Evolutionary conservation across 768 basidiomycete species (phyloP).

Genomic region (Lactifluus echinatus): DNA sequence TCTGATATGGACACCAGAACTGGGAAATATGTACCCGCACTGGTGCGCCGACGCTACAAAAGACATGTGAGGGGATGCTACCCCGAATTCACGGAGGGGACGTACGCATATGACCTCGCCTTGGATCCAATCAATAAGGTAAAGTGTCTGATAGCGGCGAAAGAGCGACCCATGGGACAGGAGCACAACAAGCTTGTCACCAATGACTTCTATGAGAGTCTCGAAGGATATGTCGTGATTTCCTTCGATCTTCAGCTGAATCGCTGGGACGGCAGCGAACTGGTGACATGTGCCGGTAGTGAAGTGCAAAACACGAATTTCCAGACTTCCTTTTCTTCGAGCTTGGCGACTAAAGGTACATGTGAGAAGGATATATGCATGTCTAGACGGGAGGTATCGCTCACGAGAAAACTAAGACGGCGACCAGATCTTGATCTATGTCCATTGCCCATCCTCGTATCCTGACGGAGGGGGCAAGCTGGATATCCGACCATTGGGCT

Average conservation of each 20-base stretch:
- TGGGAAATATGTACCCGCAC: not conserved
- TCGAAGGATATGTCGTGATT: not conserved
- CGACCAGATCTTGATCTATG: slow-evolving; percentile 6
- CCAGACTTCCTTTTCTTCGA: not conserved
- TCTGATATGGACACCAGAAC: not conserved
- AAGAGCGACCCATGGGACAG: slow-evolving; percentile 4
- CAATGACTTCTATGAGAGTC: not conserved
- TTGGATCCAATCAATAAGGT: not conserved
- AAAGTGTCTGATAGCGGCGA: not conserved
- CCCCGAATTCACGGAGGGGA: not conserved
- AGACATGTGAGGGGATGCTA: not conserved
- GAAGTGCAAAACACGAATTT: slow-evolving; percentile 1
- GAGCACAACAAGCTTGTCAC: slow-evolving; percentile 5
- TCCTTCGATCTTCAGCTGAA: slow-evolving; percentile 3
- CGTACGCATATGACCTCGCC: not conserved
- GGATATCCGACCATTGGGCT: not conserved
- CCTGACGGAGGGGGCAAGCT: slow-evolving; percentile 21
- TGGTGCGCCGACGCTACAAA: not conserved
- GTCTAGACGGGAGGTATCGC: not conserved
- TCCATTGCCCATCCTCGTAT: slow-evolving; percentile 11
- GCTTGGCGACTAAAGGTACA: not conserved
- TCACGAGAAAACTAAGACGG: not conserved
- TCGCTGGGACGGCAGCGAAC: not conserved
- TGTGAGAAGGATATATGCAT: not conserved
- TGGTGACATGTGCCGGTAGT: not conserved